phyloP scores from a whole-genome alignment of 176 grass and related monocot genomes.

The Triticum turgidum region DNA sequence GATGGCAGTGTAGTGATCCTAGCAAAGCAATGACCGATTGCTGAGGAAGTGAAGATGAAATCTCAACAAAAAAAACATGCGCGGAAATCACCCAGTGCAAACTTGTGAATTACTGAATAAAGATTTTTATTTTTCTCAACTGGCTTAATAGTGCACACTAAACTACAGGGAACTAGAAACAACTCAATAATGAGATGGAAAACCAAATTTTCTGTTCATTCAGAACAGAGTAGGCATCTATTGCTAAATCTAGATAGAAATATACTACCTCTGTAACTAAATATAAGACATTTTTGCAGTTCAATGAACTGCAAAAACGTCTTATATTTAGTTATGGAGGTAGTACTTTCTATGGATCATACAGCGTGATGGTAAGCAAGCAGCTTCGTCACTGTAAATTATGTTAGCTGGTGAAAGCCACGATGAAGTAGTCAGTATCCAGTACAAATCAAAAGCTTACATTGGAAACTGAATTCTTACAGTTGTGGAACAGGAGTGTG shows the following conservation, averaged over 20 bases:
- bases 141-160: not conserved
- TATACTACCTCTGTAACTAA: not conserved
- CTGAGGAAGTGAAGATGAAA: not conserved
- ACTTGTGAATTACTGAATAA: not conserved
- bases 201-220: not conserved
- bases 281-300: too few relatives aligned
- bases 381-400: not conserved
- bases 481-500: not conserved
- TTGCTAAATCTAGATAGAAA: not conserved
- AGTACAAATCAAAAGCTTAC: not conserved
- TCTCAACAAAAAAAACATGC: not conserved
- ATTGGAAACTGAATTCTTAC: not conserved
- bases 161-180: not conserved
- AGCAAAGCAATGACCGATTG: not conserved
- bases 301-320: too few relatives aligned
- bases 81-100: not conserved
- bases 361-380: not conserved
- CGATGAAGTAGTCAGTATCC: not conserved
- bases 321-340: too few relatives aligned
- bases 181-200: not conserved
- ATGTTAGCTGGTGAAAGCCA: not conserved
- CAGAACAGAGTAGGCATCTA: not conserved
- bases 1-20: not conserved
- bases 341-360: not conserved
- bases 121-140: not conserved